These are phyloP conservation scores for Mycena haematopus DNA, from an alignment of 768 basidiomycete species.

Conservation along the genomic window DNA sequence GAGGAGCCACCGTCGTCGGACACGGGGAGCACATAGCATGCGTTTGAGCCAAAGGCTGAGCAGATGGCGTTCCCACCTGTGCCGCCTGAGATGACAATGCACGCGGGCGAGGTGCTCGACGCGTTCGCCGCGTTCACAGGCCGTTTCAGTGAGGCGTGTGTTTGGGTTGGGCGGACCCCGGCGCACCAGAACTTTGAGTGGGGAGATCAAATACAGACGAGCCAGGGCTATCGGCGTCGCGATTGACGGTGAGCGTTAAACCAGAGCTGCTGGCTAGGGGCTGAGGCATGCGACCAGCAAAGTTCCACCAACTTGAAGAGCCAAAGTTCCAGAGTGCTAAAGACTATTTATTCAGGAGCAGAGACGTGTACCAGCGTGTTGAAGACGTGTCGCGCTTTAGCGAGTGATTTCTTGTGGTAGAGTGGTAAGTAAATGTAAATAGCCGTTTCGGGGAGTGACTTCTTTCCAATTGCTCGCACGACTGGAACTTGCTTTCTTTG, in stretches of 20 bases:
- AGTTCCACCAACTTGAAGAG: not conserved
- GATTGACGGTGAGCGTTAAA: slow-evolving; percentile 23
- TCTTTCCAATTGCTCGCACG: not conserved
- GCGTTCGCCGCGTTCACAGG: not conserved
- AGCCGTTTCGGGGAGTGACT: not conserved
- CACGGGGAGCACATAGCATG: slow-evolving; percentile 88
- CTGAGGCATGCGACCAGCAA: not conserved
- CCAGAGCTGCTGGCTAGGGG: slow-evolving; percentile 13
- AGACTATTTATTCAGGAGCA: too few relatives aligned
- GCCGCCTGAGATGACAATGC: slow-evolving; percentile 88
- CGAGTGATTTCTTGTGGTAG: too few relatives aligned
- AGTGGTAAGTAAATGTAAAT: too few relatives aligned
- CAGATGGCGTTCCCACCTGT: slow-evolving; percentile 94
- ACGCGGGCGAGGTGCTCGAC: slow-evolving; percentile 42
- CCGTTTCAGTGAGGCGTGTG: slow-evolving; percentile 13
- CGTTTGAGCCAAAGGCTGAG: slow-evolving; percentile 72
- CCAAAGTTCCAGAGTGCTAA: too few relatives aligned
- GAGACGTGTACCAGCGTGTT: slow-evolving; percentile 17
- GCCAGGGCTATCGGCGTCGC: slow-evolving; percentile 60
- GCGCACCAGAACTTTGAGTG: slow-evolving; percentile 41
- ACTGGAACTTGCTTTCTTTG: not conserved
- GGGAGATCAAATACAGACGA: slow-evolving; percentile 82
- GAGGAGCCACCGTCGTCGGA: slow-evolving; percentile 97
- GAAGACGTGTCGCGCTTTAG: slow-evolving; percentile 16
- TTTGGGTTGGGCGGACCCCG: slow-evolving; percentile 15